These are phyloP conservation scores for Bacterosira constricta DNA, from an alignment of 108 stramenopile species.

Conservation along the genomic window DNA sequence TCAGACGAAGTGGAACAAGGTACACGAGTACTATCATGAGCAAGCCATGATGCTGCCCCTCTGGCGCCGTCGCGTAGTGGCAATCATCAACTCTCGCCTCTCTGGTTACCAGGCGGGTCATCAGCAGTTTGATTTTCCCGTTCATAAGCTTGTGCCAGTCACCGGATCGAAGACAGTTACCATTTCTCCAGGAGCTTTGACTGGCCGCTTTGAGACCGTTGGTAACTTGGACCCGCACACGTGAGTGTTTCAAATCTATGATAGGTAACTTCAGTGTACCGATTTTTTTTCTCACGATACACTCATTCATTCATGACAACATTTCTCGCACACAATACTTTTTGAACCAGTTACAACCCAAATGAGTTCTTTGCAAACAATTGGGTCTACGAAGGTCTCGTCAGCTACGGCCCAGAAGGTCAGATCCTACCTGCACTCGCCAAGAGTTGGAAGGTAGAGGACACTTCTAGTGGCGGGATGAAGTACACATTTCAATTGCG, in stretches of 20 bases:
- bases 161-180: slow-evolving; percentile 44
- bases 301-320: neutral
- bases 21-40: slow-evolving; percentile 48
- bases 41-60: slow-evolving; percentile 58
- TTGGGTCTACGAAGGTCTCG: slow-evolving; percentile 72
- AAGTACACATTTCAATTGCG: slow-evolving; percentile 49
- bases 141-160: slow-evolving; percentile 43
- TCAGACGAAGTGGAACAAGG: slow-evolving; percentile 36
- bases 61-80: slow-evolving; percentile 54
- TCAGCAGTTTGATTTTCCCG: slow-evolving; percentile 70
- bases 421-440: slow-evolving; percentile 47
- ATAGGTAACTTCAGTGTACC: neutral
- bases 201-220: slow-evolving; percentile 54
- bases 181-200: slow-evolving; percentile 55
- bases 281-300: too few species aligned
- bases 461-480: slow-evolving; percentile 25
- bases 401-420: slow-evolving; percentile 44
- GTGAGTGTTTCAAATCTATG: slow-evolving; percentile 15
- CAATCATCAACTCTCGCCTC: slow-evolving; percentile 54
- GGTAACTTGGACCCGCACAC: slow-evolving; percentile 56
- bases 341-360: slow-evolving; percentile 27
- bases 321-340: too few species aligned
- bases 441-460: slow-evolving; percentile 26
- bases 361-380: slow-evolving; percentile 73
- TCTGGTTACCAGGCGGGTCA: slow-evolving; percentile 48